Evolutionary conservation across 495 filamentous ascomycete species (phyloP), one percentile per base, ranked within the genome.

Genomic region (Cenococcum geophilum): DNA sequence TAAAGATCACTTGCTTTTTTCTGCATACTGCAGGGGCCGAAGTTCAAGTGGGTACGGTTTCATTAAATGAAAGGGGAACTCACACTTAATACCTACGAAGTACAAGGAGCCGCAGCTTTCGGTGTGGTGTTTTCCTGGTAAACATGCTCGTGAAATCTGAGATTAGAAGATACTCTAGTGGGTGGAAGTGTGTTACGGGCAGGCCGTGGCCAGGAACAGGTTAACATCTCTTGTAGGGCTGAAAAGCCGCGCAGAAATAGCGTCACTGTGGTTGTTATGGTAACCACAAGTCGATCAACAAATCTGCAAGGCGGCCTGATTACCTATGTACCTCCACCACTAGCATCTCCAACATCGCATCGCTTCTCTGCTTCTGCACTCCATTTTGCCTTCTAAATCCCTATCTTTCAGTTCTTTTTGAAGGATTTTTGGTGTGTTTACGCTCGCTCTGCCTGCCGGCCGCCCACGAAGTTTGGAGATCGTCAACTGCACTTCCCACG

Each of bases 301-400:
- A 45, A 32, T 6, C 27, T 6, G 6, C 11, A 10, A 14, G 11
- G 14, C 12, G 40, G 40, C 40, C 40, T 16, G 18, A 18, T 18
- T 45, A 45, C 11, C 40, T 45, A 45, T 14, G 40, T 16, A 52
- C 49, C 21, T 27, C 55, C 59, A 45, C 35, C 40, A 48, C 52
- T 21, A 20, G 20, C 55, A 58, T 62, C 60, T 62, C 56, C 60
- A 57, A 45, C 59, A 55, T 59, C 58, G 55, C 55, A 58, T 59
- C 61, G 59, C 56, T 55, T 51, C 43, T 40, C 21, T 52, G 23
- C 21, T 25, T 52, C 18, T 34, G 47, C 40, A 32, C 25, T 37
- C 18, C 23, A 14, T 36, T 27, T 34, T 22, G 25, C 9, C 50
- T 48, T 40, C 25, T 21, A 12, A 42, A 25, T 25, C 50, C 35